phyloP scores from a whole-genome alignment of 495 filamentous ascomycete species.

The Hypoxylon fuscum region DNA sequence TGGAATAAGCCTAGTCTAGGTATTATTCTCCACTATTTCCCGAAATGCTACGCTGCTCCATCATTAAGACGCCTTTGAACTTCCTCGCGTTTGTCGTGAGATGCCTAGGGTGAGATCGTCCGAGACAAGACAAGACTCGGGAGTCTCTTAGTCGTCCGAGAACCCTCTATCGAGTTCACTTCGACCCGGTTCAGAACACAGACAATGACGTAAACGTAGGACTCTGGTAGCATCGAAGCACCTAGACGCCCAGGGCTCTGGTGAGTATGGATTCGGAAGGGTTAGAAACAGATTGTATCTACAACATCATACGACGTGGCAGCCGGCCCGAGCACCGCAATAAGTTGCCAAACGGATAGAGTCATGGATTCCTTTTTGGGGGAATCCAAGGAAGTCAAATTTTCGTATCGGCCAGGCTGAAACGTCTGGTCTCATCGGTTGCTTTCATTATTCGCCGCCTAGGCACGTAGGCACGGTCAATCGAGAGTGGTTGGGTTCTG shows the following conservation, averaged over 20 bases:
- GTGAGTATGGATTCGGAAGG: too few relatives aligned
- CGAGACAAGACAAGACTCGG: neutral
- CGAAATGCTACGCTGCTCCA: neutral
- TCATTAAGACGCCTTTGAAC: neutral
- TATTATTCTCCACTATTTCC: too few relatives aligned
- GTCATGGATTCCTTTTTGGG: neutral
- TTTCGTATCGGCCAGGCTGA: neutral
- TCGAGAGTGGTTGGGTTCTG: neutral
- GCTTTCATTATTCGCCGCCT: neutral
- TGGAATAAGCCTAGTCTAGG: neutral
- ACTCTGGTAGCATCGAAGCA: too few relatives aligned
- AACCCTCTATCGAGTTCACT: neutral
- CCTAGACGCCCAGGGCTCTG: too few relatives aligned
- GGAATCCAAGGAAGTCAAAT: neutral
- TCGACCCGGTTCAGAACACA: neutral
- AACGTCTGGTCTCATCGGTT: constrained; percentile 6
- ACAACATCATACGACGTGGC: neutral
- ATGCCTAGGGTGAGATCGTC: neutral
- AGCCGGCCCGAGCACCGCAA: constrained; percentile 6
- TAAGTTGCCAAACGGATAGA: neutral
- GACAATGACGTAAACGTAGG: neutral
- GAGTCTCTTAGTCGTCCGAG: neutral
- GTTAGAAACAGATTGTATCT: neutral
- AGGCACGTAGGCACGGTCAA: neutral
- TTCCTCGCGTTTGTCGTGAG: neutral